Evolutionary conservation across 805 yeast species (phyloP), one percentile per base, ranked within the genome.

Genomic region (Ogataea glucozyma): DNA sequence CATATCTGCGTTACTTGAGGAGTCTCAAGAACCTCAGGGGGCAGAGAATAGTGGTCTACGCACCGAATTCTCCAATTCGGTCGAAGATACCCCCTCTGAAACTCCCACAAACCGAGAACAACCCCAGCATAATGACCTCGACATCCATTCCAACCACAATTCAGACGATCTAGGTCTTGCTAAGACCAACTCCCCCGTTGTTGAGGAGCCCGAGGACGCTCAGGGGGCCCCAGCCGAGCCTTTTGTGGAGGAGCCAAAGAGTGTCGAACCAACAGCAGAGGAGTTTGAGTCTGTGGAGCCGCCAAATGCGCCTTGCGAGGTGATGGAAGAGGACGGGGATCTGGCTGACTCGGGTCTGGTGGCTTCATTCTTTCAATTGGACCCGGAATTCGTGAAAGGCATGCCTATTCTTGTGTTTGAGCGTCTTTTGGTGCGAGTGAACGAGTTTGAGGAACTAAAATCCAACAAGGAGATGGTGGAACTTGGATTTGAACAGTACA

Each of bases 401-500:
- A 17, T 63, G 4, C 62, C 61, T 30, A 19, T 33, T 1, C 43
- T 23, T 1, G 37, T 65, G 1, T 43, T 70, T 13, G 40, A 33
- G 2, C 58, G 61, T 26, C 42, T 74, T 4, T 54, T 58, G 21
- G 45, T 44, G 3, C 67, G 61, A 38, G 46, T 69, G 13, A 50
- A 54, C 4, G 71, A 70, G 35, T 58, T 66, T 32, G 62, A 69
- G 23, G 57, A 58, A 8, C 38, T 72, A 30, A 61, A 64, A 43
- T 67, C 76, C 1, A 67, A 65, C 33, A 67, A 65, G 36, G 42
- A 68, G 35, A 52, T 65, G 3, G 30, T 68, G 21, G 69, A 66
- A 43, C 63, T 73, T 10, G 62, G 64, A n/a, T 55, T 66, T 13
- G 77, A 74, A 41, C 75, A 71, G 40, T 48, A 60, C 13, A 64